Base-by-base conservation (phyloP, 1,139 yeast genomes). In the Geotrichum bryndzae region DNA sequence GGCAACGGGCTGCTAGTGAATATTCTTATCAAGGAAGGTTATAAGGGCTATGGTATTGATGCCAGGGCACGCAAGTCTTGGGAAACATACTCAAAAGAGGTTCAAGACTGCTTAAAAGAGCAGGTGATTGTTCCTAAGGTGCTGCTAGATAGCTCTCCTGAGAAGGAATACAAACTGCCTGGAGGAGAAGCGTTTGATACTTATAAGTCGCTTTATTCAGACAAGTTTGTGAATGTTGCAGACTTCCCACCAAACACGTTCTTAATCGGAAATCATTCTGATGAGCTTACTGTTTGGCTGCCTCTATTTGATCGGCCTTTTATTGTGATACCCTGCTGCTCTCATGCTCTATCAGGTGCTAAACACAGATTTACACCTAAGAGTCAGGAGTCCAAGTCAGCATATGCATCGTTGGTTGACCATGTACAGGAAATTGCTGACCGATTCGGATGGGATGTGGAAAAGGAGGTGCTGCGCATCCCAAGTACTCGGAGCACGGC, bases 401-500 rank as follows among this genome's bases (percentile, higher is more conserved):
- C 89, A 13, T 92, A 91, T 72, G 92, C 91, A 0, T 86, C 94
- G 0, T 78, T 91, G 58, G 96, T 91, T 1, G 95, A 90, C 64
- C 96, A 90, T 71, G 95, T 88, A 4, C 90, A 86, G 65, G 84
- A 84, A 46, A 70, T 91, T 31, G 84, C 97, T 0, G 72, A 72
- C 41, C 72, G 78, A 59, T 84, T 84, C 69, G 98, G 97, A 0
- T 94, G 98, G 98, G 76, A 80, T 11, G 88, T 87, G 1, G 88
- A 90, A 70, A 84, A 86, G 68, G 98, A 94, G 72, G 87, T 89
- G 87, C 76, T 94, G 58, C 80, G 99, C 65, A 94, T 94, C 51
- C 99, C 99, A 33, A 89, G 97, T 64, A 94, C 99, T 0, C 79
- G 98, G 72, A 94, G 92, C 69, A 92, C 96, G 1, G 97, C 98